A percentile compares a stretch with the other conserved stretches of the same genome.
Conservation (phyloP, 768 basidiomycete genomes). For the Dioszegia aurantiaca region DNA sequence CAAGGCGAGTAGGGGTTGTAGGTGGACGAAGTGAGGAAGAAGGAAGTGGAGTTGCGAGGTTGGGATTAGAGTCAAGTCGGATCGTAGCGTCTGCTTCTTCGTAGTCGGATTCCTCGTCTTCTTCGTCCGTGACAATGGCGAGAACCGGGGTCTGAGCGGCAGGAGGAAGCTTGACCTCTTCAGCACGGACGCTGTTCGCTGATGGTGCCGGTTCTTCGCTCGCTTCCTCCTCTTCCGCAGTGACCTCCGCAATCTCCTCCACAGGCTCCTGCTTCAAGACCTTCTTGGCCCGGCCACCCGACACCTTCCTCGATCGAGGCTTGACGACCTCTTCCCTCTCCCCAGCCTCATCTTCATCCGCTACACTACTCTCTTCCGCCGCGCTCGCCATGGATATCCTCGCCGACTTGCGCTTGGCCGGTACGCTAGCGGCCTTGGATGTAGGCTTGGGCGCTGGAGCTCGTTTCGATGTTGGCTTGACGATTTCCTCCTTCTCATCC, state of each 20-base stretch:
- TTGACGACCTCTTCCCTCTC: slow-evolving; percentile 14
- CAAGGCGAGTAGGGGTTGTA: neutral
- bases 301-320: slow-evolving; percentile 11
- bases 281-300: slow-evolving; percentile 6
- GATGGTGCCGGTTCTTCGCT: neutral
- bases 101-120: slow-evolving; percentile 11
- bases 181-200: neutral
- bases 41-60: slow-evolving; percentile 4
- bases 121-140: neutral
- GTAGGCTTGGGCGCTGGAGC: slow-evolving; percentile 16
- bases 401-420: slow-evolving; percentile 9
- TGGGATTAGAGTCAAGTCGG: slow-evolving; percentile 22
- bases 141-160: neutral
- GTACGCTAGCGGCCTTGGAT: neutral
- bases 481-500: slow-evolving; percentile 15
- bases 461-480: slow-evolving; percentile 20
- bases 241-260: neutral
- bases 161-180: neutral
- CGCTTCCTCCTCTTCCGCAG: neutral
- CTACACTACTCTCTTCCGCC: neutral
- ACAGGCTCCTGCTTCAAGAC: slow-evolving; percentile 26
- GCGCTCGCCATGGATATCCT: slow-evolving; percentile 12
- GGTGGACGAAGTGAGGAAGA: slow-evolving; percentile 7
- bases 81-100: slow-evolving; percentile 27
- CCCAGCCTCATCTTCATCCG: slow-evolving; percentile 18